These are phyloP conservation scores for Arthrocladium fulminans DNA, from an alignment of 2,329 filamentous ascomycete genomes.

Conservation along the genomic window DNA sequence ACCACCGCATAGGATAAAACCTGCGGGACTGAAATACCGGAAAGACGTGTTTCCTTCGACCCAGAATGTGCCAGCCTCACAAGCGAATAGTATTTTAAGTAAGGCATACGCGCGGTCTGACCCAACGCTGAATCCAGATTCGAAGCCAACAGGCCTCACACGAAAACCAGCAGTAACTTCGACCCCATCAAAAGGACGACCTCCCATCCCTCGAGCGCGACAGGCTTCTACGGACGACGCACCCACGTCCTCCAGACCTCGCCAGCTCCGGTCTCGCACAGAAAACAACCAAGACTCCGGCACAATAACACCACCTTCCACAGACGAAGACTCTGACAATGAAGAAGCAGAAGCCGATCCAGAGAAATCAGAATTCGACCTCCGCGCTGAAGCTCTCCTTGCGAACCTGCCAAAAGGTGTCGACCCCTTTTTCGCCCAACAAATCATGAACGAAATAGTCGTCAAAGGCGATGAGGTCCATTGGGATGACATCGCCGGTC, in stretches of 20 bases:
- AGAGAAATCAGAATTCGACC: slow-evolving; percentile 42
- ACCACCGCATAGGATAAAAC: slow-evolving; percentile 14
- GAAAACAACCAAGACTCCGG: slow-evolving; percentile 29
- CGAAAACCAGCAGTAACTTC: slow-evolving; percentile 26
- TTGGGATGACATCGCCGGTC: slow-evolving; percentile 86
- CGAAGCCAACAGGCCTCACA: slow-evolving; percentile 15
- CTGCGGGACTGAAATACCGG: slow-evolving; percentile 36
- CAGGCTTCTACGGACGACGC: background rate
- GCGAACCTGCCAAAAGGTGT: slow-evolving; percentile 73
- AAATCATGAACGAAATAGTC: slow-evolving; percentile 93
- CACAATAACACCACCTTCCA: slow-evolving; percentile 40
- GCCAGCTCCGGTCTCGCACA: slow-evolving; percentile 14
- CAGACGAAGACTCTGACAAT: slow-evolving; percentile 42
- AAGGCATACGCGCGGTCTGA: slow-evolving; percentile 15
- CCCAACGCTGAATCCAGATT: background rate
- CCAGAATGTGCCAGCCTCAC: slow-evolving; percentile 20
- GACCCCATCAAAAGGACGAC: background rate
- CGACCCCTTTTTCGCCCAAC: slow-evolving; percentile 72
- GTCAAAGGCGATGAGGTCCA: slow-evolving; percentile 87
- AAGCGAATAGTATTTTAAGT: slow-evolving; percentile 17
- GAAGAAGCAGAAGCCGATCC: slow-evolving; percentile 38
- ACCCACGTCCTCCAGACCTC: background rate
- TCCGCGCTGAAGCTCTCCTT: slow-evolving; percentile 55
- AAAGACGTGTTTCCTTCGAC: slow-evolving; percentile 41
- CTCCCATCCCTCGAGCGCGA: slow-evolving; percentile 1